phyloP scores from a whole-genome alignment of 257 asterid species.

The Nicotiana attenuata region DNA sequence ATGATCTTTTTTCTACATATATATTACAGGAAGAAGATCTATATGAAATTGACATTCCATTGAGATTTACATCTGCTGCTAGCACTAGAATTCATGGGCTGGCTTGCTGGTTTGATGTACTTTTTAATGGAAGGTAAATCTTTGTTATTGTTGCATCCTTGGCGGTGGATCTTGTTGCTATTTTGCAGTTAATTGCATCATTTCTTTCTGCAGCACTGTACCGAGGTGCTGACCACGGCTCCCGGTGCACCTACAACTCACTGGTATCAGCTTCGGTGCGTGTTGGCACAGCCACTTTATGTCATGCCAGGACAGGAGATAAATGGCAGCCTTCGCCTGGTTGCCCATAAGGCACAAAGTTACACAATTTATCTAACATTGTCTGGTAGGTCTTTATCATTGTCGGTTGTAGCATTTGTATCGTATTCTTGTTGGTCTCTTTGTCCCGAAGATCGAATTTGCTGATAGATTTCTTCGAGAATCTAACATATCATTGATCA shows the following conservation, averaged over 20 bases:
- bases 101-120: slow-evolving; percentile 98
- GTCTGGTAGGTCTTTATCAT: slow-evolving; percentile 43
- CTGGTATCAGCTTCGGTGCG: slow-evolving; percentile 99
- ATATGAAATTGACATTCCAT: slow-evolving; percentile 80
- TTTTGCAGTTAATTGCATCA: not conserved
- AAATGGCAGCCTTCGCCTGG: slow-evolving; percentile 79
- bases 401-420: not conserved
- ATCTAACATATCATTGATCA: not conserved
- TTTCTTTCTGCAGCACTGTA: slow-evolving; percentile 50
- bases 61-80: slow-evolving; percentile 57
- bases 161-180: not conserved
- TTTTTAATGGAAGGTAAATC: slow-evolving; percentile 86
- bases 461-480: not conserved
- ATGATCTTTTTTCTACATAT: not conserved
- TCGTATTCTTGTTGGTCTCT: not conserved
- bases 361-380: slow-evolving; percentile 77
- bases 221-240: slow-evolving; percentile 93
- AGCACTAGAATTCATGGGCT: slow-evolving; percentile 93
- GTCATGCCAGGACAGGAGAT: slow-evolving; percentile 99
- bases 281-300: slow-evolving; percentile 82
- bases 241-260: slow-evolving; percentile 98
- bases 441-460: not conserved
- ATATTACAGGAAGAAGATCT: slow-evolving; percentile 83
- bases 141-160: not conserved
- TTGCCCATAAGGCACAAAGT: slow-evolving; percentile 95